Evolutionary conservation across 2,329 filamentous ascomycete genomes (phyloP).

Genomic region (Alternaria incomplexa): DNA sequence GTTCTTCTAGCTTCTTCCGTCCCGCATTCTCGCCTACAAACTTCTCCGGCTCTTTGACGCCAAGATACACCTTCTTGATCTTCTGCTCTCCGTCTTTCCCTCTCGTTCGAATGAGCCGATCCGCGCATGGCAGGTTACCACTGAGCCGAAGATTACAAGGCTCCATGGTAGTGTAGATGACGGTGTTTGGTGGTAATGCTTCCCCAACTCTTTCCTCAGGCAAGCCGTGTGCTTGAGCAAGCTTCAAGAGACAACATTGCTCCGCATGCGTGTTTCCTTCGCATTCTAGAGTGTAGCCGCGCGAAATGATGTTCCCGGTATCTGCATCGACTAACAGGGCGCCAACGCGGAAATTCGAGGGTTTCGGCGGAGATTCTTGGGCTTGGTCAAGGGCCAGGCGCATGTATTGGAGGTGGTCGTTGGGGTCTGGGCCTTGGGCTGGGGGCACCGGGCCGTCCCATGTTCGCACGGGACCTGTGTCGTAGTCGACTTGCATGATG

Average conservation of each 20-base stretch:
- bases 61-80: slow-evolving; percentile 82
- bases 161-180: slow-evolving; percentile 93
- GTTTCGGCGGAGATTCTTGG: slow-evolving; percentile 78
- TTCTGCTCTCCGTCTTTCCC: slow-evolving; percentile 56
- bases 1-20: slow-evolving; percentile 69
- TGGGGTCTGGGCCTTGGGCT: slow-evolving; percentile 25
- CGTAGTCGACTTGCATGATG: slow-evolving; percentile 27
- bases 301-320: slow-evolving; percentile 69
- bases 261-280: slow-evolving; percentile 95
- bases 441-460: slow-evolving; percentile 29
- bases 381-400: slow-evolving; percentile 77
- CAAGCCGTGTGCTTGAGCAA: slow-evolving; percentile 48
- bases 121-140: slow-evolving; percentile 77
- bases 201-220: slow-evolving; percentile 62
- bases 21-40: slow-evolving; percentile 87
- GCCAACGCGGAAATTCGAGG: slow-evolving; percentile 92
- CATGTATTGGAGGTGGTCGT: slow-evolving; percentile 61
- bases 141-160: slow-evolving; percentile 77
- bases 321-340: slow-evolving; percentile 75
- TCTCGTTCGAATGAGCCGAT: slow-evolving; percentile 70
- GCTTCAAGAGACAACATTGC: slow-evolving; percentile 86
- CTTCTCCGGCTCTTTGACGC: slow-evolving; percentile 85
- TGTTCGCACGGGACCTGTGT: slow-evolving; percentile 21
- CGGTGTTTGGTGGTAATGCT: slow-evolving; percentile 60
- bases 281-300: slow-evolving; percentile 90